Evolutionary conservation across 2,329 filamentous ascomycete species (phyloP), one percentile per base, ranked within the genome.

Genomic region (Golovinomyces cichoracearum): DNA sequence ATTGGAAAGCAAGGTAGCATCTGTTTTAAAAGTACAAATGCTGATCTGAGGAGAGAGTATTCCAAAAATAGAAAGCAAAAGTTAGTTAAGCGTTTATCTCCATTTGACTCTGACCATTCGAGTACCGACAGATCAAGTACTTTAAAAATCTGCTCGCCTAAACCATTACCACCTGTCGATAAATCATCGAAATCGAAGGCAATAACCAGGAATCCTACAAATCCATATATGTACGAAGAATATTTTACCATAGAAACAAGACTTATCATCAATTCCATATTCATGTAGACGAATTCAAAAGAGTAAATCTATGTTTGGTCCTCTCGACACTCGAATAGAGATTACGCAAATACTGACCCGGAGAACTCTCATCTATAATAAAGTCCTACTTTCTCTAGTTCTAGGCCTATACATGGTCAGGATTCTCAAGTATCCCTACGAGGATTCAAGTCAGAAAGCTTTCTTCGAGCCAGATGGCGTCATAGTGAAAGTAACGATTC

Each of bases 371-470:
- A n/a, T n/a, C n/a, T n/a, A 19, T 33, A 48, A 33, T 25, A 47
- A 7, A 38, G 51, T 19, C 50, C 49, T 29, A 51, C 50, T 10
- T 48, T 45, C 29, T 50, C 50, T 15, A 49, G 48, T 27, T 53
- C 56, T 42, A 46, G 38, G 27, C 53, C 53, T 15, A 4, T 26
- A 22, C 48, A 51, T n/a, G 54, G 19, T 17, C 50, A 64, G 31
- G 52, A 59, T 7, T 54, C 53, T 1, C 42, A 57, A 15, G 53
- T 54, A 29, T 46, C 49, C 4, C 53, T 74, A 15, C 65, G 68
- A 51, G 60, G 66, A 2, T 69, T 69, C 0, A 72, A 68, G 47
- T 76, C 73, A 2, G 72, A 72, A 69, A 71, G 67, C 52, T 71
- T 74, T 52, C 59, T 74, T 50, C 59, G 56, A 45, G 57, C 57